These are phyloP conservation scores for Hanseniaspora gamundiae DNA, from an alignment of 1,139 yeast species.

Conservation along the genomic window DNA sequence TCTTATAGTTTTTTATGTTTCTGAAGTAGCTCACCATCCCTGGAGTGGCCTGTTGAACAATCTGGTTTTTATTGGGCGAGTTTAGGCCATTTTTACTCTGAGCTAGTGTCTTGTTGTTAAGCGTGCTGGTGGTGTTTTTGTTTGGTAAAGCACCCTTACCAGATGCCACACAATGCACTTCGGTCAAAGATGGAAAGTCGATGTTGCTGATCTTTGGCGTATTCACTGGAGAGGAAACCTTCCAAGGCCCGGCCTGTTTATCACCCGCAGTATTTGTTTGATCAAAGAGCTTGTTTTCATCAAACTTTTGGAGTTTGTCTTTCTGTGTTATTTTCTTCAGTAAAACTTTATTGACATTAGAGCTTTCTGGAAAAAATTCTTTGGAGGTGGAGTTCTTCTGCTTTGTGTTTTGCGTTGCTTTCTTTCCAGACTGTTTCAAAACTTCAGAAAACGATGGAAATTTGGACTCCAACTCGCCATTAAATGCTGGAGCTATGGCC, in stretches of 20 bases:
- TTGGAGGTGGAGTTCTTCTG: slow-evolving; percentile 2
- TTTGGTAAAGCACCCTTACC: neutral
- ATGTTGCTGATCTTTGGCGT: neutral
- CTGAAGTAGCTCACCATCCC: slow-evolving; percentile 1
- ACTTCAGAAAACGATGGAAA: neutral
- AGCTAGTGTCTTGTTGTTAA: neutral
- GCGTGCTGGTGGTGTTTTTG: neutral
- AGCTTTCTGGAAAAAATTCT: slow-evolving; percentile 2
- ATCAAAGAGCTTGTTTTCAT: neutral
- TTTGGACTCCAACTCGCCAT: neutral
- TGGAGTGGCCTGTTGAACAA: neutral
- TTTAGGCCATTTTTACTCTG: neutral
- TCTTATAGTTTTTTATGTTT: neutral
- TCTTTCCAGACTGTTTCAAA: neutral
- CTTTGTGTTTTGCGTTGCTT: neutral
- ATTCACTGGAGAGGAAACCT: neutral
- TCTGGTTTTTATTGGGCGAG: neutral
- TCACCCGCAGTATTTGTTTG: neutral
- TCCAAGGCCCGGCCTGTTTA: neutral
- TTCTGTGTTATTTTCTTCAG: slow-evolving; percentile 20
- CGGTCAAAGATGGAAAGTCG: neutral
- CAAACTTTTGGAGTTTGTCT: slow-evolving; percentile 12
- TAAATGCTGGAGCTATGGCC: neutral
- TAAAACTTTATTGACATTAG: slow-evolving; percentile 7
- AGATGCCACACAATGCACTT: neutral